Percentiles rank a stretch among this genome's conserved stretches.
Evolutionary conservation across 106 monocot species (phyloP).

Genomic region (Dendrobium catenatum): DNA sequence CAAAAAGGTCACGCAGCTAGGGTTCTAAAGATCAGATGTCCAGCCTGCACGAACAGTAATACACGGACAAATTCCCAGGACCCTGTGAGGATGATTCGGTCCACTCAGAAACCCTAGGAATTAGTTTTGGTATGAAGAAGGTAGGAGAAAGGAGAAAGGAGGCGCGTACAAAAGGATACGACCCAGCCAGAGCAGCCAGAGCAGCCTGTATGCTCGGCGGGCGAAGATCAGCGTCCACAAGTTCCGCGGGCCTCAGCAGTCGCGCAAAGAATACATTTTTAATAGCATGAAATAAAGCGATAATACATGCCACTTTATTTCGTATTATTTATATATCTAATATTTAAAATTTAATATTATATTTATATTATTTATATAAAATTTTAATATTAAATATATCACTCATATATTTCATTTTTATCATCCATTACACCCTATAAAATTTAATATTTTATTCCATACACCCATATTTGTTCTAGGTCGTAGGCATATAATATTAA

Average conservation of each 20-base stretch:
- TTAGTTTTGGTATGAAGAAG: background rate
- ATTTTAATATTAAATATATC: no score
- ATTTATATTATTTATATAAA: no score
- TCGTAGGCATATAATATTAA: no score
- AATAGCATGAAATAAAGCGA: no score
- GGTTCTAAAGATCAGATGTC: background rate
- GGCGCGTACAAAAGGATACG: background rate
- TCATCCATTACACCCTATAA: no score
- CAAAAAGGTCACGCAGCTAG: constrained; percentile 3
- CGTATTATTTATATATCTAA: no score
- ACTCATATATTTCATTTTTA: no score
- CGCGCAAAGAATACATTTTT: no score
- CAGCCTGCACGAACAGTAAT: background rate
- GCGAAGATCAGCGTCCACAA: background rate
- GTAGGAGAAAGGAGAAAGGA: background rate
- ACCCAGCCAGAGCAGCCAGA: background rate
- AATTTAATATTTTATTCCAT: no score
- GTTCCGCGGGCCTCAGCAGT: background rate
- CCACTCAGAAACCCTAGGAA: background rate
- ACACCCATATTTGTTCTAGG: no score
- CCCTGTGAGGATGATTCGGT: background rate
- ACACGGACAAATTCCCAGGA: background rate
- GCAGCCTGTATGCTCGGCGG: background rate
- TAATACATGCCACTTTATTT: no score
- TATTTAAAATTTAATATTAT: no score